Conservation (phyloP, 257 asterid genomes). For the Apocynum venetum region DNA sequence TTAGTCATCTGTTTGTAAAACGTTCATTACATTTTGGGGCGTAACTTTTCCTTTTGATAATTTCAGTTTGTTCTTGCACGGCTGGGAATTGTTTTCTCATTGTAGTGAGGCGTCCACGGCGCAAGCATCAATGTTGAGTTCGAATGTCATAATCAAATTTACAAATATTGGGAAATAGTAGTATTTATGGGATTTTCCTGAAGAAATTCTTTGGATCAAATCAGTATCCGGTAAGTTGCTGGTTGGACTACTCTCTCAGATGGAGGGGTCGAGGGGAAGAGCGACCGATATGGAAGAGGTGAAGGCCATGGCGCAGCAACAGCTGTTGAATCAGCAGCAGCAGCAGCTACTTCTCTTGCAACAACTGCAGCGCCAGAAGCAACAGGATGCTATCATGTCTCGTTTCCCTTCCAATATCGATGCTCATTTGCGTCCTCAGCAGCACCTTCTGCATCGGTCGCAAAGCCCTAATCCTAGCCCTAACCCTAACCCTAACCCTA, state of each 20-base stretch:
- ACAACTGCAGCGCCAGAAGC: slow-evolving; percentile 42
- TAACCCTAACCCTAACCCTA: slow-evolving; percentile 23
- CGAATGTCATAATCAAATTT: neutral
- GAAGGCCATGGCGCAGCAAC: slow-evolving; percentile 18
- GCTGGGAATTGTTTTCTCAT: no score
- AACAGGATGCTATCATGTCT: slow-evolving; percentile 74
- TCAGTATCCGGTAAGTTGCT: no score
- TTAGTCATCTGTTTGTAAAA: no score
- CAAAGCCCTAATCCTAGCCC: slow-evolving; percentile 35
- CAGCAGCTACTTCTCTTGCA: slow-evolving; percentile 29
- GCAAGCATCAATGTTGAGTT: no score
- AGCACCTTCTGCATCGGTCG: slow-evolving; percentile 46
- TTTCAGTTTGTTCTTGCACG: no score
- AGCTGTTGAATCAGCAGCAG: slow-evolving; percentile 16
- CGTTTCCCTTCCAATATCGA: slow-evolving; percentile 97
- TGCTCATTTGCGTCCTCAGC: slow-evolving; percentile 88
- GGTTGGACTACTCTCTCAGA: neutral
- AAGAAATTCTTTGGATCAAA: neutral
- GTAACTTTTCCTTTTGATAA: no score
- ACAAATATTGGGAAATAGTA: neutral
- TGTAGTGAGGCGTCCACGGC: no score
- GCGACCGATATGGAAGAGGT: slow-evolving; percentile 12
- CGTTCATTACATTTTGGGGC: no score
- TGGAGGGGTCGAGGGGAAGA: neutral
- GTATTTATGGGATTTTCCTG: neutral